Evolutionary conservation across 306 rosid genomes (phyloP).

Genomic region (Cucurbita pepo): DNA sequence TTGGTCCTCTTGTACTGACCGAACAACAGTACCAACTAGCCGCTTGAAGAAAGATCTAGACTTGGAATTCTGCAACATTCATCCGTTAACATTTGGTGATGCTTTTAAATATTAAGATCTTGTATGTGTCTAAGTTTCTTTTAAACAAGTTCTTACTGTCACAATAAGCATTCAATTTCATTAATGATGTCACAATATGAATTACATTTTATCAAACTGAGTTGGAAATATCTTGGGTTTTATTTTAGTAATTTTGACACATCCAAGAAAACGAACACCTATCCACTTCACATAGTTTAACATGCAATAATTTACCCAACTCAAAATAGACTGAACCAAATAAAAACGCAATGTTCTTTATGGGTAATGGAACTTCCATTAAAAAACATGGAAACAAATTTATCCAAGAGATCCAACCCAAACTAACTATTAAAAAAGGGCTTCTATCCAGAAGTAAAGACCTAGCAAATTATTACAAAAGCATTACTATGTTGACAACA

Average conservation of each 20-base stretch:
- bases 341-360: background rate
- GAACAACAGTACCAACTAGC: slow-evolving; percentile 87
- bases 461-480: background rate
- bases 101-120: background rate
- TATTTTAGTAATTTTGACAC: background rate
- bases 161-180: background rate
- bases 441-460: background rate
- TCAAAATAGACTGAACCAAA: background rate
- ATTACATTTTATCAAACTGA: background rate
- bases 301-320: background rate
- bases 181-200: background rate
- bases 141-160: background rate
- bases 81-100: background rate
- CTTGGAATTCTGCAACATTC: slow-evolving; percentile 49
- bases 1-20: slow-evolving; percentile 86
- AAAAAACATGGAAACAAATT: background rate
- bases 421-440: background rate
- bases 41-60: slow-evolving; percentile 69
- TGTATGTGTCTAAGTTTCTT: background rate
- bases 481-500: background rate
- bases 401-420: background rate
- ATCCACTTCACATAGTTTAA: background rate
- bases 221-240: background rate
- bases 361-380: background rate
- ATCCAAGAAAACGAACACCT: background rate